Evolutionary conservation across 2,329 filamentous ascomycete genomes (phyloP), one percentile per base, ranked within the genome.

Genomic region (Madurella mycetomatis): DNA sequence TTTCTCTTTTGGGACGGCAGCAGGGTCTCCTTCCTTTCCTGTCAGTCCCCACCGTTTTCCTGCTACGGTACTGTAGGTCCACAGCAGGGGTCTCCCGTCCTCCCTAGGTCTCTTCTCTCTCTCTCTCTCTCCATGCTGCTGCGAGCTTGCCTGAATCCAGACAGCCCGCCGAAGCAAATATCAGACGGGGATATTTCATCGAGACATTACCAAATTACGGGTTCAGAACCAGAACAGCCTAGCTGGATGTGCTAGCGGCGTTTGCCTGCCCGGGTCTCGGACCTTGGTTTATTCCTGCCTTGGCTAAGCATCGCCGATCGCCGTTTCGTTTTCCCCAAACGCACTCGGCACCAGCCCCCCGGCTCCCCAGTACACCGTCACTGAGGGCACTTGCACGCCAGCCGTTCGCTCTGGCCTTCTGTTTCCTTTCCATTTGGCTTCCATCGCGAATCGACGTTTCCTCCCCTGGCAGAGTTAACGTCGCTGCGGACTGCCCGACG

Each of bases 241-340:
- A 37, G 13, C 34, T 15, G 13, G 9, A 11, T 37, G 34, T 37
- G 34, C 34, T 37, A 37, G 34, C 13, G 41, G 41, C 41, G 17
- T 17, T 19, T 43, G 30, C 42, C 51, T 45, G 45, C 41, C 40
- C 19, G 42, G 17, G 39, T 47, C 45, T 42, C 43, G 39, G 41
- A 44, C 39, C 31, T 49, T 53, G 30, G 25, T 19, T 43, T 17
- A 5, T 19, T 43, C 16, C 18, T 43, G 5, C 9, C 16, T n/a
- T 41, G 40, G n/a, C 40, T 41, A 15, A 41, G 18, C 44, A 17
- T 16, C 39, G 50, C 8, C 39, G 54, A 59, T 60, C 55, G 31
- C 53, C 53, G 58, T 58, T 56, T 60, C 45, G 52, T 48, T 54
- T 46, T 53, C 49, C 49, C 16, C 54, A 53, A 48, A 49, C 47